Evolutionary conservation across 2,329 filamentous ascomycete species (phyloP).

Genomic region (Pseudogymnoascus sp.): DNA sequence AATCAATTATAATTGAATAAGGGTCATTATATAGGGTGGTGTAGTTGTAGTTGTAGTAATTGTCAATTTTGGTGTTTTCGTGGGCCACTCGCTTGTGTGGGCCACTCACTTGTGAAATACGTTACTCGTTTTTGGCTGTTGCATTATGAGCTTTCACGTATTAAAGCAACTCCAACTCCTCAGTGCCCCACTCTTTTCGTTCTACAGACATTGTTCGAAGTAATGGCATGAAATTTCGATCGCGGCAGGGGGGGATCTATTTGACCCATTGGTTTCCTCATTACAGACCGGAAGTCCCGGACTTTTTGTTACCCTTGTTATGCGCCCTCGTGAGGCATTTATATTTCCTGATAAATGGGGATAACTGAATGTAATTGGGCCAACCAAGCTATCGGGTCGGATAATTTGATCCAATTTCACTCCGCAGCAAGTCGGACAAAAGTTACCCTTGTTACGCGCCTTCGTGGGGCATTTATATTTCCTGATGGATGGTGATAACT

Average conservation of each 20-base stretch:
- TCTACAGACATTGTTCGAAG: not conserved
- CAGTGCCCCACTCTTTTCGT: not conserved
- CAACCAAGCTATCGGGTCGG: not conserved
- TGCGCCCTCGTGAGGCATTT: not conserved
- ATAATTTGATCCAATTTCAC: not conserved
- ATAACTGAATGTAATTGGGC: not conserved
- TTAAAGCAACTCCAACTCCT: not conserved
- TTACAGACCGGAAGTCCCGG: not conserved
- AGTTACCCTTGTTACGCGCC: not conserved
- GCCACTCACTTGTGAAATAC: too few relatives aligned
- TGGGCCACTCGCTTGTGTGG: too few relatives aligned
- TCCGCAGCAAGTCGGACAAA: not conserved
- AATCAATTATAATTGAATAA: too few relatives aligned
- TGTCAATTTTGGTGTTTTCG: too few relatives aligned
- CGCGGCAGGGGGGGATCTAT: not conserved
- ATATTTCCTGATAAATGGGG: not conserved
- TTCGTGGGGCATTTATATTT: not conserved
- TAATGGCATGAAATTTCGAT: not conserved
- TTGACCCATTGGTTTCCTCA: not conserved
- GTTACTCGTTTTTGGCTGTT: not conserved
- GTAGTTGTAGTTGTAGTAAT: too few relatives aligned
- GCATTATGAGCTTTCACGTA: not conserved
- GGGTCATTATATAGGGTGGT: too few relatives aligned
- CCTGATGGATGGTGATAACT: not conserved
- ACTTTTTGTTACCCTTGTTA: not conserved